Percentiles rank a stretch among this genome's conserved stretches.
phyloP scores from a whole-genome alignment of 805 yeast genomes.

The Spathaspora arborariae region DNA sequence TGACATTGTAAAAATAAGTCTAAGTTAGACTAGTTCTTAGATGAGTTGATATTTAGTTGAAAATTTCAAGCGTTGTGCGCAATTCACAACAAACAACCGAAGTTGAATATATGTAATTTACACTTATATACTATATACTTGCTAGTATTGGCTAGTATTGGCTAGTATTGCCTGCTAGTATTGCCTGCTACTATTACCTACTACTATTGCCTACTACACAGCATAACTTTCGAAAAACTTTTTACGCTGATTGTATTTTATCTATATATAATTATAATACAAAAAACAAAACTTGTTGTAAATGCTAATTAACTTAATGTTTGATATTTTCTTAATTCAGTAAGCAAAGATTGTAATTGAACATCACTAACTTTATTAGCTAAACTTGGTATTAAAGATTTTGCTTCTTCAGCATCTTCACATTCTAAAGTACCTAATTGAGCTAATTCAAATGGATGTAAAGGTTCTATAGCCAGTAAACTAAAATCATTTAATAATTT shows the following conservation, averaged over 20 bases:
- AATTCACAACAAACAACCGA: not conserved
- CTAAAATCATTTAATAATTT: conserved; percentile 73
- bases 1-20: conserved; percentile 24
- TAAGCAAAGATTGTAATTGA: conserved; percentile 81
- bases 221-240: too few relatives aligned
- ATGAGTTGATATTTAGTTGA: not conserved
- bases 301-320: conserved; percentile 20
- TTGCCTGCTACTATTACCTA: too few relatives aligned
- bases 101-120: too few relatives aligned
- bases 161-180: too few relatives aligned
- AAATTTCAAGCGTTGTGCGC: not conserved
- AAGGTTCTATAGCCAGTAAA: conserved; percentile 38
- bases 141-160: too few relatives aligned
- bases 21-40: not conserved
- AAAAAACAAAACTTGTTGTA: not conserved
- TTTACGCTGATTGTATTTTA: too few relatives aligned
- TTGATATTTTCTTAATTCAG: conserved; percentile 69
- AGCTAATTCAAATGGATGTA: conserved; percentile 95
- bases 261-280: not conserved
- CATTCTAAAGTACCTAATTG: conserved; percentile 88
- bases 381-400: conserved; percentile 87
- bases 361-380: conserved; percentile 77
- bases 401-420: conserved; percentile 97
- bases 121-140: too few relatives aligned
- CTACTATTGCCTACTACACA: too few relatives aligned